phyloP scores from a whole-genome alignment of 768 basidiomycete species.

The Rhodotorula paludigena region DNA sequence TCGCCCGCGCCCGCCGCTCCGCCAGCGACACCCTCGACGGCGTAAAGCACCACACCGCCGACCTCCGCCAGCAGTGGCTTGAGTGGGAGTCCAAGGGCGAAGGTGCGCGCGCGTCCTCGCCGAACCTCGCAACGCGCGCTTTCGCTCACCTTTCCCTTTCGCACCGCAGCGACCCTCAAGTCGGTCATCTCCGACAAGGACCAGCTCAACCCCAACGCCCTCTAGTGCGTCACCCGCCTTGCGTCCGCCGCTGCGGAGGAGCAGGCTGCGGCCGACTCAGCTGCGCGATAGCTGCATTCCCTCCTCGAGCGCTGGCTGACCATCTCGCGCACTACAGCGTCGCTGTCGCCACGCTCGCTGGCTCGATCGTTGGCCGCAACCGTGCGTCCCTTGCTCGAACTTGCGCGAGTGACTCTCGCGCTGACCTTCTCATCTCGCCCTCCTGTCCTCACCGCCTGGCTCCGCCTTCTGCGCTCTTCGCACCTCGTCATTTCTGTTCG shows the following conservation, averaged over 20 bases:
- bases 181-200: slow-evolving; percentile 74
- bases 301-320: too few species aligned
- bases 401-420: too few species aligned
- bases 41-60: slow-evolving; percentile 64
- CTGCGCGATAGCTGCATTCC: background rate
- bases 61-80: slow-evolving; percentile 74
- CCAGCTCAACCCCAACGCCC: slow-evolving; percentile 75
- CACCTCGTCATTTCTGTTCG: too few species aligned
- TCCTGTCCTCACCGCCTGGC: background rate
- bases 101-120: slow-evolving; percentile 58
- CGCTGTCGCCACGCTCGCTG: slow-evolving; percentile 78
- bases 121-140: background rate
- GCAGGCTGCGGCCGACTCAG: too few species aligned
- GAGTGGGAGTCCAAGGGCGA: slow-evolving; percentile 77
- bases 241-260: background rate
- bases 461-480: background rate
- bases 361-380: slow-evolving; percentile 77
- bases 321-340: too few species aligned
- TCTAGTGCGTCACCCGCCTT: slow-evolving; percentile 54
- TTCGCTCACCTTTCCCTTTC: background rate
- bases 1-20: slow-evolving; percentile 63
- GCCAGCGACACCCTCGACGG: slow-evolving; percentile 58
- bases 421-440: background rate
- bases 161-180: slow-evolving; percentile 66
- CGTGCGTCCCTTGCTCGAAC: slow-evolving; percentile 49